Evolutionary conservation across 257 asterid genomes (phyloP), one percentile per base, ranked within the genome.

Genomic region (Solanum bulbocastanum): DNA sequence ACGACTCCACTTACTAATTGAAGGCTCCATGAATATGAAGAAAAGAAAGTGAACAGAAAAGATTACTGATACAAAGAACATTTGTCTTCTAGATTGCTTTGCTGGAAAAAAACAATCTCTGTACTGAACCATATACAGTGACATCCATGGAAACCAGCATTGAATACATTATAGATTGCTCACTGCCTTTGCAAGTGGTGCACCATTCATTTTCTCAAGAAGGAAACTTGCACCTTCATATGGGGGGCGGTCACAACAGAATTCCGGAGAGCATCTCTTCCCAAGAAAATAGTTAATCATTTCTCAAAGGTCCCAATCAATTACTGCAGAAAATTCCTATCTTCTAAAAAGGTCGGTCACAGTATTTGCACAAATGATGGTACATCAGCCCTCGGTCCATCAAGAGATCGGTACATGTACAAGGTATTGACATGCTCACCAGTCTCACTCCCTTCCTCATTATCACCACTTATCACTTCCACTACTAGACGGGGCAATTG

Each of bases 391-490:
- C 95, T 93, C 23, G 94, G 95, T 44, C 92, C 93, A 32, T 91
- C 93, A 42, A 93, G 94, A 73, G 95, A 90, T 83, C 93, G 90
- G 81, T 93, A 93, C 93, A 93, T 91, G 91, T 93, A 93, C 30
- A 93, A 83, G 10, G 93, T 91, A 81, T 88, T 91, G 37, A 92
- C 92, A 20, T 62, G 83, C 36, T 89, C 93, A 30, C 69, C 33
- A n/a, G 68, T 10, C 8, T 86, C 89, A 76, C 25, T 42, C 37
- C 37, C 68, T 85, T 33, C 83, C 33, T 37, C 78, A 69, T 42
- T 69, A n/a, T 85, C 87, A 90, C 42, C 12, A 85, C 66, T 76
- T 30, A 93, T 86, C 88, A 88, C 90, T 76, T 93, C 95, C 88
- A 93, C 93, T 5, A 88, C 94, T 33, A 93, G 66, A 86, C 88